A percentile compares a stretch with the other conserved stretches of the same genome.
Evolutionary conservation across 306 rosid genomes (phyloP).

Genomic region (Castanopsis chinensis): DNA sequence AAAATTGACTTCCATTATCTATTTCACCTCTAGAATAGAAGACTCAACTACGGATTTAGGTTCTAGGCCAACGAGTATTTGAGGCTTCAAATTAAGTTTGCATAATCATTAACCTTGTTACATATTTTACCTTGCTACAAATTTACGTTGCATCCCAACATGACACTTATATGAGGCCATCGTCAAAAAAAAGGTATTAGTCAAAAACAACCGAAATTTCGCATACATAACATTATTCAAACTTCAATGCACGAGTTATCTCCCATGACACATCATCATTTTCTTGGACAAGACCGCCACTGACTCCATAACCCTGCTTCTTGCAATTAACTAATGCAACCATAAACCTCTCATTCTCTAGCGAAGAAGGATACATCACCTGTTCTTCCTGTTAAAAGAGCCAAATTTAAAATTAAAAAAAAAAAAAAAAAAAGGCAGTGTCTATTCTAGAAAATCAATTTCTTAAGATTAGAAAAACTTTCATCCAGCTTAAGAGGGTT

Average conservation of each 20-base stretch:
- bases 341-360: constrained; percentile 70
- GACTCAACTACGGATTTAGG: too few relatives aligned
- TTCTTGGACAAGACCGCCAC: constrained; percentile 30
- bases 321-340: constrained; percentile 75
- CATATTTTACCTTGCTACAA: too few relatives aligned
- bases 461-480: too few relatives aligned
- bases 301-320: constrained; percentile 16
- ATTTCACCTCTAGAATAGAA: too few relatives aligned
- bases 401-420: neutral
- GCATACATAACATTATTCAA: constrained; percentile 30
- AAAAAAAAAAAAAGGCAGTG: neutral
- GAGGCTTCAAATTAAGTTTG: too few relatives aligned
- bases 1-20: too few relatives aligned
- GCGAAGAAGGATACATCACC: constrained; percentile 70
- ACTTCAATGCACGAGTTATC: constrained; percentile 77
- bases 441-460: neutral
- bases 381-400: constrained; percentile 74
- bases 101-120: too few relatives aligned
- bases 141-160: too few relatives aligned
- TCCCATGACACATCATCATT: constrained; percentile 64
- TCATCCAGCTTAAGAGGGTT: neutral
- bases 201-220: neutral
- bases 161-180: neutral
- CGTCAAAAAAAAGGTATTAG: neutral
- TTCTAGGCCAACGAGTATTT: too few relatives aligned